Evolutionary conservation across 1,284 basidiomycete genomes (phyloP).

Genomic region (Malassezia cuniculi): DNA sequence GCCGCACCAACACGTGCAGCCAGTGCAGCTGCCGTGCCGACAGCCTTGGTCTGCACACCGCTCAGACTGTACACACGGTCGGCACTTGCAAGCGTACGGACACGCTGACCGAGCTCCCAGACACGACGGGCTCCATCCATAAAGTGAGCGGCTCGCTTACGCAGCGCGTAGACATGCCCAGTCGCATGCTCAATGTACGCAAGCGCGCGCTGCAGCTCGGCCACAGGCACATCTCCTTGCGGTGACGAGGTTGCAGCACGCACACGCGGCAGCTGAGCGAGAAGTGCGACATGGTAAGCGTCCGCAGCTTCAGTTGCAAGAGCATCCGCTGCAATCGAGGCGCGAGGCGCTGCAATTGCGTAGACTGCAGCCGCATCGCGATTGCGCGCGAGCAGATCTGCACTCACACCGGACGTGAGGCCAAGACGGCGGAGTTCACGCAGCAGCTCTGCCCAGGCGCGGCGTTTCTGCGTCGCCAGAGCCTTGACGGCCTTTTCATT

Average conservation of each 20-base stretch:
- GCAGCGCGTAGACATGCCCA: constrained; percentile 19
- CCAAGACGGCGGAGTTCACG: constrained; percentile 76
- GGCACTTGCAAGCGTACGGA: not conserved
- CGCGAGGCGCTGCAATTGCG: constrained; percentile 47
- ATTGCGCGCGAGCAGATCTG: constrained; percentile 59
- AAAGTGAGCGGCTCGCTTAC: constrained; percentile 9
- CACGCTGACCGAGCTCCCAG: constrained; percentile 1
- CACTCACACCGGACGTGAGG: constrained; percentile 48
- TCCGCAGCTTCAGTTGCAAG: constrained; percentile 48
- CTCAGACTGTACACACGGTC: not conserved
- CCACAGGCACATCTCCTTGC: constrained; percentile 66
- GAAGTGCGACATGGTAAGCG: constrained; percentile 60
- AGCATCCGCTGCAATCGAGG: constrained; percentile 11
- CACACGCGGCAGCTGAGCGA: constrained; percentile 58
- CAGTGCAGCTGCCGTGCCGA: too few species aligned
- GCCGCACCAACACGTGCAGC: too few species aligned
- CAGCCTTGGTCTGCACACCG: not conserved
- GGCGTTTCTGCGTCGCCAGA: constrained; percentile 65
- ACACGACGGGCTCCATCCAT: not conserved
- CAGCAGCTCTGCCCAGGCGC: constrained; percentile 78
- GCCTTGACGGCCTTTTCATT: constrained; percentile 63
- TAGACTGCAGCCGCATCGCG: constrained; percentile 58
- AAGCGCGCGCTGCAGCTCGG: constrained; percentile 69
- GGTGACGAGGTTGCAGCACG: constrained; percentile 58
- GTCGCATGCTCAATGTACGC: constrained; percentile 63